These are phyloP conservation scores for Phytophthora palmivora DNA, from an alignment of 352 stramenopile genomes.

Conservation along the genomic window DNA sequence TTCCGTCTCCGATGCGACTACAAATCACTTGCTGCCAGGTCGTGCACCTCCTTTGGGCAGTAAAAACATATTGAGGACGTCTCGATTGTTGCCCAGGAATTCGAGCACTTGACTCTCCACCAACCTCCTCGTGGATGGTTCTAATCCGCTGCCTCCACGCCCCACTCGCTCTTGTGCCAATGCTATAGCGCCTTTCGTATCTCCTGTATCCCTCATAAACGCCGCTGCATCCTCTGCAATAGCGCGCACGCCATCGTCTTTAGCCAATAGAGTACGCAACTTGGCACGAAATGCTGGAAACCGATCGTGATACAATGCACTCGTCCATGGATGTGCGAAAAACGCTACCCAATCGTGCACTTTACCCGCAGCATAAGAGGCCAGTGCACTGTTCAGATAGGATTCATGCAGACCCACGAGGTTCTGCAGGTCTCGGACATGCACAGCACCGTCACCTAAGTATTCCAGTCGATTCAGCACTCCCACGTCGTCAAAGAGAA, in stretches of 20 bases:
- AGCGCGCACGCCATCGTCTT: constrained; percentile 73
- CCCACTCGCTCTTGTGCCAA: constrained; percentile 76
- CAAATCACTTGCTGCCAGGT: constrained; percentile 27
- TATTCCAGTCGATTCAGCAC: constrained; percentile 80
- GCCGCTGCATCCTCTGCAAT: constrained; percentile 66
- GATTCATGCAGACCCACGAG: constrained; percentile 87
- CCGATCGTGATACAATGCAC: constrained; percentile 79
- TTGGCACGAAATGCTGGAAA: constrained; percentile 76
- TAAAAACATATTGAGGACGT: constrained; percentile 87
- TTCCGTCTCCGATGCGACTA: constrained; percentile 10
- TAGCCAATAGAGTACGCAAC: constrained; percentile 63
- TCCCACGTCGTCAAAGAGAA: constrained; percentile 83
- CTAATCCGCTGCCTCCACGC: constrained; percentile 56
- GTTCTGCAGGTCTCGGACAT: constrained; percentile 74
- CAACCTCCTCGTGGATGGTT: constrained; percentile 74
- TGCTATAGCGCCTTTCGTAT: constrained; percentile 66
- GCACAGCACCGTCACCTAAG: constrained; percentile 57
- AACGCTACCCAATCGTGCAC: constrained; percentile 88
- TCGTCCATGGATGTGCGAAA: constrained; percentile 81
- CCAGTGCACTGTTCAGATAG: constrained; percentile 85
- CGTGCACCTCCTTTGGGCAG: constrained; percentile 46
- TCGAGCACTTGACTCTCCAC: constrained; percentile 83
- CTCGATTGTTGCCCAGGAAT: constrained; percentile 76
- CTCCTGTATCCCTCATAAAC: constrained; percentile 70
- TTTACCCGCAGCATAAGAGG: constrained; percentile 71